Evolutionary conservation across 805 yeast genomes (phyloP), one percentile per base, ranked within the genome.

Genomic region (Lipomyces mesembrius): DNA sequence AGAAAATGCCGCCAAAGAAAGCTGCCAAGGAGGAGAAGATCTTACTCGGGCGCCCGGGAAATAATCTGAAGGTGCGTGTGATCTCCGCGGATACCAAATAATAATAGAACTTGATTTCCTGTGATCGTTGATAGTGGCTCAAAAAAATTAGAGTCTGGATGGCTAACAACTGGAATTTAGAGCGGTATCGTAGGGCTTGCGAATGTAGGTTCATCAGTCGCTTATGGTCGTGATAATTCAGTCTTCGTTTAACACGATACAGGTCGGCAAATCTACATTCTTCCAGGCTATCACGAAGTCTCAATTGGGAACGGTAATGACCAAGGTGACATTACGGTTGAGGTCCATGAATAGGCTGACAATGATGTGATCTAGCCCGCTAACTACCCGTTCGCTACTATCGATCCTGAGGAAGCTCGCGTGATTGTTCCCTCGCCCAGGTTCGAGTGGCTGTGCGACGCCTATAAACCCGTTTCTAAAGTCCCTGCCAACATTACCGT

Each of bases 371-470:
- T 39, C 8, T 22, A 85, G 82, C 98, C 99, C 64, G 99, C 98
- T 66, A 94, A 94, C 80, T 94, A 93, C 79, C 99, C 99, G 32
- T 94, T 92, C 78, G 99, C 99, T 55, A 94, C 99, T 64, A 92
- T 92, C 77, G 97, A 94, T 74, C 98, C 99, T 63, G 98, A 95
- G 82, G 97, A 94, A 82, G 97, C 98, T 58, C 87, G 96, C 78
- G 97, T 94, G 63, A 87, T 88, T 72, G 98, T 95, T 68, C 97
- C 97, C 75, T 91, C 97, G 68, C 85, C 89, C 69, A 87, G 97
- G 78, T 87, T 95, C 75, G 96, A 94, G 75, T 85, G 83, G 69
- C 84, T 95, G 62, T 84, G 85, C 75, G 85, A 85, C 61, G 80
- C 89, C 75, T 95, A 92, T 84, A 78, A 80, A 77, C 94, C 98